Evolutionary conservation across 768 basidiomycete genomes (phyloP), one percentile per base, ranked within the genome.

Genomic region (Lactifluus rugatus): DNA sequence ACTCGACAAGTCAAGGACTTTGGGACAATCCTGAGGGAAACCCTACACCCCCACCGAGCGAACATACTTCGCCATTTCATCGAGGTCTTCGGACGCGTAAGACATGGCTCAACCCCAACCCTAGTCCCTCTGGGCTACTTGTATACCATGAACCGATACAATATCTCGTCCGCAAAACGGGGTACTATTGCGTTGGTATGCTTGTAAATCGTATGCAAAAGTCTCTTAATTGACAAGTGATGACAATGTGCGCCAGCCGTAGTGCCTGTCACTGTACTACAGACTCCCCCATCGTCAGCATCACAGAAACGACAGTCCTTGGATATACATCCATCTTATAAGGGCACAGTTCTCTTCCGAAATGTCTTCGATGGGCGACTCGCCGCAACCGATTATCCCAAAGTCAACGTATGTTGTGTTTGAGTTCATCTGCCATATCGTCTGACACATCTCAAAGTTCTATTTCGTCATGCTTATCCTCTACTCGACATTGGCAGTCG

Each of bases 181-280:
- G 95, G 2, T 97, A 96, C 69, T 98, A 96, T 70, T 98, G 95
- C 70, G 85, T 95, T 62, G 93, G 94, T 86, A 69, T 72, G 89
- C 67, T 32, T 19, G 32, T 37, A 14, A 42, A 48, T 61, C 16
- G 25, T 32, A 25, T 31, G 31, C 17, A 19, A 25, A 51, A 13
- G 10, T 44, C 21, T 44, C 21, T 44, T 44, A 9, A 23, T 44
- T 44, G 13, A 37, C 28, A 21, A 13, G 14, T 57, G 54, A 61
- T 52, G 54, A 42, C 46, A 23, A 56, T 45, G 21, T 34, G 34
- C 11, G 41, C 17, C 60, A 93, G 93, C 90, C 31, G 80, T 91
- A 49, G 81, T 99, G 25, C 96, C 96, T 37, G 83, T 98, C 32
- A 93, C 91, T 10, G 78, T 91, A n/a, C 74, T 87, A 62, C 74